Percentiles rank a stretch among this genome's conserved stretches.
Conservation (phyloP, 441 rosid genomes). For the Croton laevigatus region DNA sequence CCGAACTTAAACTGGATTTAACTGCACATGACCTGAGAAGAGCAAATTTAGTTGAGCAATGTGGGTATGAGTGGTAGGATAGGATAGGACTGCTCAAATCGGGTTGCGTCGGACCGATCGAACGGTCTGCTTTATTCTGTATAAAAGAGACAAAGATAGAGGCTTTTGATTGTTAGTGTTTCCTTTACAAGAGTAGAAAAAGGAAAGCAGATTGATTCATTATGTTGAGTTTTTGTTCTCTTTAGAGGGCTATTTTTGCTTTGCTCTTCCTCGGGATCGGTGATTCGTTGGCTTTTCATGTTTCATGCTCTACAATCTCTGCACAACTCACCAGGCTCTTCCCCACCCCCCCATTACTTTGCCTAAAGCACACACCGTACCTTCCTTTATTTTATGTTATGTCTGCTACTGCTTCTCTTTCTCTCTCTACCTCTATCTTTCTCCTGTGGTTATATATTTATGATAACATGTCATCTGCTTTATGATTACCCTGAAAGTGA, state of each 20-base stretch:
- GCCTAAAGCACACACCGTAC: constrained; percentile 6
- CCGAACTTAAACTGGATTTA: no score
- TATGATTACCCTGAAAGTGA: not conserved
- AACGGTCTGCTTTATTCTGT: not conserved
- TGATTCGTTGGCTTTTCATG: constrained; percentile 31
- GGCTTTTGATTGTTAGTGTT: constrained; percentile 2
- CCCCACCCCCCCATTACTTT: constrained; percentile 16
- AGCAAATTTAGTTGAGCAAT: no score
- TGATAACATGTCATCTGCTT: no score
- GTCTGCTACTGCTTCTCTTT: not conserved
- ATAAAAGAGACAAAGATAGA: not conserved
- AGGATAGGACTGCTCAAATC: no score
- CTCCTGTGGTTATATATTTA: not conserved
- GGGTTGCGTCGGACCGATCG: no score
- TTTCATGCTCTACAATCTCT: constrained; percentile 20
- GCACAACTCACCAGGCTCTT: constrained; percentile 9
- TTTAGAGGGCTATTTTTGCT: constrained; percentile 8
- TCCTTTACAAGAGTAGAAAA: constrained; percentile 10
- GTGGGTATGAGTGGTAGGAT: no score
- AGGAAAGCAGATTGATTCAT: constrained; percentile 9
- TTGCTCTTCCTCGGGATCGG: constrained; percentile 41
- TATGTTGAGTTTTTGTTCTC: constrained; percentile 10
- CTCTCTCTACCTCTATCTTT: not conserved
- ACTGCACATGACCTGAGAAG: no score
- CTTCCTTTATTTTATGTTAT: constrained; percentile 15